phyloP scores from a whole-genome alignment of 148 eudicot species.

The Vaccinium vitisidaea region DNA sequence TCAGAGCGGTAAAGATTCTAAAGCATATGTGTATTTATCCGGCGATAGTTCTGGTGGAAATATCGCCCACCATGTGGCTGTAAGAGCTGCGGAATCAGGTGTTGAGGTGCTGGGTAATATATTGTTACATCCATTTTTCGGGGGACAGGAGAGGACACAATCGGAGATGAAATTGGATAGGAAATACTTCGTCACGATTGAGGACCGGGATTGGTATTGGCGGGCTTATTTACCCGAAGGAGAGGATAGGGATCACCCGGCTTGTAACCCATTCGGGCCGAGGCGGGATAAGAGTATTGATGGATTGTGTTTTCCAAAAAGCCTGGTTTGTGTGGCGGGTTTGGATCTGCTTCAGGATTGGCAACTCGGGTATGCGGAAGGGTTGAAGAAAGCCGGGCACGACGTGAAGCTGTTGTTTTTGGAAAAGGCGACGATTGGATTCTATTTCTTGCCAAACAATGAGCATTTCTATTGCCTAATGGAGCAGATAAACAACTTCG shows the following conservation, averaged over 20 bases:
- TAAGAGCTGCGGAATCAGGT: slow-evolving; percentile 52
- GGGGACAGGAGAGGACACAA: slow-evolving; percentile 60
- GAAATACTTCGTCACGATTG: slow-evolving; percentile 66
- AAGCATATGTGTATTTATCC: slow-evolving; percentile 61
- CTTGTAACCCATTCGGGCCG: slow-evolving; percentile 80
- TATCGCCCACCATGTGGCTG: slow-evolving; percentile 81
- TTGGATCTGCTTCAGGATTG: slow-evolving; percentile 80
- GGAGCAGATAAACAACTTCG: slow-evolving; percentile 63
- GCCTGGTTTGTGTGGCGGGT: slow-evolving; percentile 71
- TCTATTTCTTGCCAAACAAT: slow-evolving; percentile 81
- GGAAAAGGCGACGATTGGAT: slow-evolving; percentile 78
- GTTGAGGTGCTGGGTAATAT: slow-evolving; percentile 64
- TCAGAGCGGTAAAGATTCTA: slow-evolving; percentile 45
- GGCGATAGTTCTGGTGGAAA: slow-evolving; percentile 95
- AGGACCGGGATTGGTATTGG: slow-evolving; percentile 95
- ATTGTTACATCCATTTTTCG: slow-evolving; percentile 68
- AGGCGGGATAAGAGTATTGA: slow-evolving; percentile 30
- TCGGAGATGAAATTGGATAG: slow-evolving; percentile 67
- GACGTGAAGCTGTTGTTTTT: slow-evolving; percentile 54
- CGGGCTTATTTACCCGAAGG: slow-evolving; percentile 75
- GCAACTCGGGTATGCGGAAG: slow-evolving; percentile 71
- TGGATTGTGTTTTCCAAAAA: slow-evolving; percentile 51
- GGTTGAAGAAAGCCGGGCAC: slow-evolving; percentile 48
- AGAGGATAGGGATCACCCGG: slow-evolving; percentile 82
- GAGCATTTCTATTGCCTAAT: slow-evolving; percentile 62